Percentiles rank a stretch among this genome's conserved stretches.
Evolutionary conservation across 2,329 filamentous ascomycete genomes (phyloP).

Genomic region (Rhynchosporium secalis): DNA sequence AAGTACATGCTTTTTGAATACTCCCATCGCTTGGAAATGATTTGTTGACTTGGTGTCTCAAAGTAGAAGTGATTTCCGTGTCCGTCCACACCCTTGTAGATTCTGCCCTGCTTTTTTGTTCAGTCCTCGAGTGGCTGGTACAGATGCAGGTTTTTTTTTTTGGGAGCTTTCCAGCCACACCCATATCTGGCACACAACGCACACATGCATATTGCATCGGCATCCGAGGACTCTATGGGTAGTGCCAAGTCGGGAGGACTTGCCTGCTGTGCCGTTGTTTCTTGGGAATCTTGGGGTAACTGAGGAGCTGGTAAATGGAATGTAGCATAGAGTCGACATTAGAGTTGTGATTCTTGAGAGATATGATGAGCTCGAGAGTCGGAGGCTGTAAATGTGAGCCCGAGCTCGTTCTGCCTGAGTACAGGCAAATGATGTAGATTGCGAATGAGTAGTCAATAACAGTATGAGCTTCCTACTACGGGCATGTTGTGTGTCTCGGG

Average conservation of each 20-base stretch:
- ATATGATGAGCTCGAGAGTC: no score
- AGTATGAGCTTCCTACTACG: constrained; percentile 3
- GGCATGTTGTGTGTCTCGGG: background rate
- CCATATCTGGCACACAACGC: background rate
- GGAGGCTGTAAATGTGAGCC: background rate
- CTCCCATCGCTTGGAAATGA: background rate
- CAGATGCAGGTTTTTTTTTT: constrained; percentile 5
- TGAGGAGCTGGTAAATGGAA: background rate
- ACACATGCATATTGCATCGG: background rate
- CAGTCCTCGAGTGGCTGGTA: background rate
- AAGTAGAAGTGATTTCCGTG: background rate
- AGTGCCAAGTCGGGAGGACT: constrained; percentile 10
- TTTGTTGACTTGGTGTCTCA: background rate
- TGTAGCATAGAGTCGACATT: background rate
- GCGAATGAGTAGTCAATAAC: background rate
- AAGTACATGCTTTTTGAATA: background rate
- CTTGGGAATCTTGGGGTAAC: background rate
- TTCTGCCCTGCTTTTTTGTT: background rate
- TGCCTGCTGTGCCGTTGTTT: background rate
- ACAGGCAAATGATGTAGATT: background rate
- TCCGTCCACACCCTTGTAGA: background rate
- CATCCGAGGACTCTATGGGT: constrained; percentile 9
- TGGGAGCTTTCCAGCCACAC: background rate
- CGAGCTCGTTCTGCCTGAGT: no score
- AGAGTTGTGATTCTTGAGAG: background rate